Evolutionary conservation across 352 stramenopile genomes (phyloP), one percentile per base, ranked within the genome.

Genomic region (Aphanomyces cochlioides): DNA sequence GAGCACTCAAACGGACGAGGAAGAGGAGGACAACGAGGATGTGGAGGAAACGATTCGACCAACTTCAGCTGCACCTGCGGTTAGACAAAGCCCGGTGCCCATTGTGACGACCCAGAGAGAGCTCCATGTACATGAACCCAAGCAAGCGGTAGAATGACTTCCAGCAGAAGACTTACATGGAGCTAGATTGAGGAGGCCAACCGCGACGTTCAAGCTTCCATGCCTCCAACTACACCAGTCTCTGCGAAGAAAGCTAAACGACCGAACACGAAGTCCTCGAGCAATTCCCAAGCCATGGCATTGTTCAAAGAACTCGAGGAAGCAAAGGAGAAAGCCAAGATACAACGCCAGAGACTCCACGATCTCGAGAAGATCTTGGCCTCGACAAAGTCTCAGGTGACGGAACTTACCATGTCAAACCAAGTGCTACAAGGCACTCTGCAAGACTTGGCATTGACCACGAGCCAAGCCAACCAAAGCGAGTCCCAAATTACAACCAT

Each of bases 381-480:
- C 6, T 43, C 37, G 39, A n/a, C n/a, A 3, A 66, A 53, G 28
- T 7, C 40, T 5, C 6, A 47, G 17, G 34, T 53, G 21, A 53
- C 37, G 4, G 57, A 66, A 21, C 34, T 66, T 3, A 53, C 57
- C 17, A 47, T 66, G 12, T 48, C 57, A 5, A 66, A 66, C 38
- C 57, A 66, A 66, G 57, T 43, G 57, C 57, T 66, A 0, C 28
- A 66, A 34, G 40, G 28, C 8, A 38, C 57, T 7, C 39, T 48
- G 7, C 50, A 58, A 7, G 50, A 58, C 21, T 37, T 58, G 15
- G 21, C 50, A 28, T 28, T 58, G 17, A 58, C 19, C 2, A n/a
- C 37, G 28, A 66, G 38, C 17, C 38, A 66, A 38, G 28, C 28
- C 57, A 66, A 66, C 40, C 57, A 66, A 53, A 66, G 57, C 19